phyloP scores from a whole-genome alignment of 148 eudicot genomes.

The Pouteria glomerata region DNA sequence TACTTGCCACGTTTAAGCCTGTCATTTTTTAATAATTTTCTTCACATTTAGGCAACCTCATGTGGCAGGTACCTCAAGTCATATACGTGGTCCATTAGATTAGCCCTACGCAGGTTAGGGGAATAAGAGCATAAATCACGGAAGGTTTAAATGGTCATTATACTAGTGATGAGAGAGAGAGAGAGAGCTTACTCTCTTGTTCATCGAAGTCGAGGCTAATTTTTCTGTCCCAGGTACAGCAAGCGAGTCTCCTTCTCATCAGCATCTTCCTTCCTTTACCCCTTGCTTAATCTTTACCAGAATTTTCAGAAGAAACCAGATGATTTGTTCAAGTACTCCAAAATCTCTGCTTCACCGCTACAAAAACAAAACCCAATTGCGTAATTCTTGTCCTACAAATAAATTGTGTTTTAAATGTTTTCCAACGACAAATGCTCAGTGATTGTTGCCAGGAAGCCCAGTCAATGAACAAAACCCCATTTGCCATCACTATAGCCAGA shows the following conservation, averaged over 20 bases:
- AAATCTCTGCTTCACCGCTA: not conserved
- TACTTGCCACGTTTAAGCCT: too few relatives aligned
- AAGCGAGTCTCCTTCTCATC: slow-evolving; percentile 53
- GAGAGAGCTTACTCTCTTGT: slow-evolving; percentile 54
- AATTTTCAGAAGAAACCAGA: slow-evolving; percentile 3
- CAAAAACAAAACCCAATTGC: not conserved
- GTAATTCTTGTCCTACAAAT: not conserved
- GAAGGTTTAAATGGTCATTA: not conserved
- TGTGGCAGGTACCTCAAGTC: not conserved
- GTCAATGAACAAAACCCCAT: too few relatives aligned
- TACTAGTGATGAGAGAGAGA: too few relatives aligned
- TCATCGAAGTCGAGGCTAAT: slow-evolving; percentile 79
- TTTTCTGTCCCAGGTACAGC: slow-evolving; percentile 65
- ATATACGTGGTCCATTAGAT: too few relatives aligned
- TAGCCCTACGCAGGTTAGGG: too few relatives aligned
- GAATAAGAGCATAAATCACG: not conserved
- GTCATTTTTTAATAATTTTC: not conserved
- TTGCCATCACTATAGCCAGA: too few relatives aligned
- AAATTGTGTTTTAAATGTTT: not conserved
- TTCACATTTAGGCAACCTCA: not conserved
- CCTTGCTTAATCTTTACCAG: not conserved
- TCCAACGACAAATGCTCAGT: too few relatives aligned
- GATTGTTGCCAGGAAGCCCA: too few relatives aligned
- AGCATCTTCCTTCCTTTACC: slow-evolving; percentile 30
- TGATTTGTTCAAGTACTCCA: not conserved